A percentile compares a stretch with the other conserved stretches of the same genome.
Evolutionary conservation across 2,329 filamentous ascomycete genomes (phyloP).

Genomic region (Ascochyta fabae): DNA sequence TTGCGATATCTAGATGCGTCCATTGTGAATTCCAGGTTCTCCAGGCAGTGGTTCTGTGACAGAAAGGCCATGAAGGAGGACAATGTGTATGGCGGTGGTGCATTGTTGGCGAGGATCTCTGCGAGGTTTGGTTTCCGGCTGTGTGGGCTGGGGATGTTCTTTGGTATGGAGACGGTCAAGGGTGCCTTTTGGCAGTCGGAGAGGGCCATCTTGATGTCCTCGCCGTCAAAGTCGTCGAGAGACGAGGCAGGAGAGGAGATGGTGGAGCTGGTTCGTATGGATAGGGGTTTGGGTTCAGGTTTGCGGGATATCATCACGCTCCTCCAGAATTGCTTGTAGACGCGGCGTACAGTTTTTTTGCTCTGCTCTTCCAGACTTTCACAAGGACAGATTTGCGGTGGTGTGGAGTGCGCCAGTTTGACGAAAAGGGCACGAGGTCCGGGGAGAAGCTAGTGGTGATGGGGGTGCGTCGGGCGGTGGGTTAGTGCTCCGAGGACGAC

Average conservation of each 20-base stretch:
- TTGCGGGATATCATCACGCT: slow-evolving; percentile 48
- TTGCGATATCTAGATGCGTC: slow-evolving; percentile 86
- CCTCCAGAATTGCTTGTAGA: slow-evolving; percentile 48
- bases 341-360: slow-evolving; percentile 41
- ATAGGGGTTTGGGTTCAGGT: slow-evolving; percentile 33
- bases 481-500: slow-evolving; percentile 30
- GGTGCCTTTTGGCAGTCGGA: slow-evolving; percentile 54
- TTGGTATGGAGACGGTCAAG: slow-evolving; percentile 59
- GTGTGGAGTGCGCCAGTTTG: slow-evolving; percentile 49
- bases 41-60: slow-evolving; percentile 95
- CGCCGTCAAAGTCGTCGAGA: slow-evolving; percentile 47
- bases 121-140: slow-evolving; percentile 74
- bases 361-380: slow-evolving; percentile 42
- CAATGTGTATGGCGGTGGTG: slow-evolving; percentile 87
- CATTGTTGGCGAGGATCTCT: slow-evolving; percentile 86
- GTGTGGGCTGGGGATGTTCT: slow-evolving; percentile 54
- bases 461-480: slow-evolving; percentile 19
- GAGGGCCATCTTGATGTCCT: slow-evolving; percentile 58
- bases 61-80: slow-evolving; percentile 95
- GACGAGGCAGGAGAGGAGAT: slow-evolving; percentile 44
- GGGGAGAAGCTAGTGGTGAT: slow-evolving; percentile 40
- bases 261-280: slow-evolving; percentile 44
- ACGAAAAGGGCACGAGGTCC: slow-evolving; percentile 44
- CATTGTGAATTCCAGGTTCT: slow-evolving; percentile 95
- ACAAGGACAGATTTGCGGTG: slow-evolving; percentile 42